Percentiles rank a stretch among this genome's conserved stretches.
Evolutionary conservation across 805 yeast species (phyloP).

Genomic region (Kodamaea hsintzibuensis): DNA sequence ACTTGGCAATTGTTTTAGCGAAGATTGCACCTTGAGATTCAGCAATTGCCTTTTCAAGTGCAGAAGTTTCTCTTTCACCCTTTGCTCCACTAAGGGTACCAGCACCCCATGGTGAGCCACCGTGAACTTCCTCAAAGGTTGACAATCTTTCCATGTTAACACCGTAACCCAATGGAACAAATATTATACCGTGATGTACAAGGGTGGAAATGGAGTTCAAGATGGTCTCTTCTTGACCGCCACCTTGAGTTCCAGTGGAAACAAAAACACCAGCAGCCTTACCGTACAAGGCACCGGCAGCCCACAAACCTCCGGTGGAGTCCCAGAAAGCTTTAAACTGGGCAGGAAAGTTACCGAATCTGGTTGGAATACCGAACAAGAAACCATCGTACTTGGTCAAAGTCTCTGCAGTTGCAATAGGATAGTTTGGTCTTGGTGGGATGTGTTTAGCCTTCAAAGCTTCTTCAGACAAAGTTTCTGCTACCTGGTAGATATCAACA

Average conservation of each 20-base stretch:
- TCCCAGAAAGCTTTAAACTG: slow-evolving; percentile 80
- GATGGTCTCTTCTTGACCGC: slow-evolving; percentile 78
- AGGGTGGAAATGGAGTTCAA: slow-evolving; percentile 63
- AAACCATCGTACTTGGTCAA: slow-evolving; percentile 73
- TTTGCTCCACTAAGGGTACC: slow-evolving; percentile 76
- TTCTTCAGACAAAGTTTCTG: slow-evolving; percentile 72
- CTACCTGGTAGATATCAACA: slow-evolving; percentile 73
- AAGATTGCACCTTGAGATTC: slow-evolving; percentile 68
- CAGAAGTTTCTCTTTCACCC: slow-evolving; percentile 70
- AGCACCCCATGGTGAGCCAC: slow-evolving; percentile 87
- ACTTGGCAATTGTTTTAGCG: slow-evolving; percentile 29
- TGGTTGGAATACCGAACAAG: slow-evolving; percentile 83
- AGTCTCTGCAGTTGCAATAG: slow-evolving; percentile 61
- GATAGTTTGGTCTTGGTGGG: slow-evolving; percentile 50
- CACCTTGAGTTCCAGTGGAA: slow-evolving; percentile 74
- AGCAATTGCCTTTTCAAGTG: slow-evolving; percentile 63
- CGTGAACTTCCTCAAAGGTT: slow-evolving; percentile 66
- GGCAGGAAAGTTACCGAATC: slow-evolving; percentile 80
- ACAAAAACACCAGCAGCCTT: slow-evolving; percentile 75
- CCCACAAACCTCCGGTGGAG: slow-evolving; percentile 80
- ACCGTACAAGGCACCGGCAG: slow-evolving; percentile 66
- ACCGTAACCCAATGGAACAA: slow-evolving; percentile 75
- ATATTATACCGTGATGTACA: slow-evolving; percentile 80
- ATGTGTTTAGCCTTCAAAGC: slow-evolving; percentile 62
- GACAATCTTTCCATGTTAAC: slow-evolving; percentile 53